Percentiles rank a stretch among this genome's conserved stretches.
phyloP scores from a whole-genome alignment of 177 flowering plant species.

The Vitis hybrid region DNA sequence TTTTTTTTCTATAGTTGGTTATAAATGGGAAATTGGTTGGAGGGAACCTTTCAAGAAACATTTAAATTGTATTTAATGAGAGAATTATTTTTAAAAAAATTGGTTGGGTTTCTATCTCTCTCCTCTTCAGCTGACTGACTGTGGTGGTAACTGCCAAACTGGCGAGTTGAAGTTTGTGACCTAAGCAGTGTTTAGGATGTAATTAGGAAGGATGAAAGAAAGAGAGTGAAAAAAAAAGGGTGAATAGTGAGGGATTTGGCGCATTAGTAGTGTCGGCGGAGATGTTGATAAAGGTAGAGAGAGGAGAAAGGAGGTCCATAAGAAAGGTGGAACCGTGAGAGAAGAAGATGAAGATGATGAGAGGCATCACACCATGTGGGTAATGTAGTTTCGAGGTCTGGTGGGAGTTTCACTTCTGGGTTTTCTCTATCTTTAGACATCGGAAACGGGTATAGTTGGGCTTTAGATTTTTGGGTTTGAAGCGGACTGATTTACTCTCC shows the following conservation, averaged over 20 bases:
- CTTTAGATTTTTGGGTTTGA: no score
- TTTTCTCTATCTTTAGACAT: no score
- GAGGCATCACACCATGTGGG: not conserved
- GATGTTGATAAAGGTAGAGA: not conserved
- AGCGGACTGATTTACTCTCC: not conserved
- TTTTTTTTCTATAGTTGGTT: no score
- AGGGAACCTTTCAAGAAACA: no score
- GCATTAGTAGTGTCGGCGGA: slow-evolving; percentile 1
- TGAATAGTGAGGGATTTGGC: not conserved
- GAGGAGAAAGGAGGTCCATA: not conserved
- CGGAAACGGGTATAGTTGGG: not conserved
- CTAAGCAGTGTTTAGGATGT: not conserved
- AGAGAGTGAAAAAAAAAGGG: not conserved
- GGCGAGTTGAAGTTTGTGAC: not conserved
- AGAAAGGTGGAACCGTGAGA: not conserved
- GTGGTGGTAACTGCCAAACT: no score
- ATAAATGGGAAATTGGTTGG: no score
- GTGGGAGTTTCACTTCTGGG: no score
- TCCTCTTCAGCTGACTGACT: no score
- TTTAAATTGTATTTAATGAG: no score
- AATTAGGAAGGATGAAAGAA: not conserved
- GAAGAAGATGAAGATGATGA: not conserved
- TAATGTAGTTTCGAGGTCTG: no score
- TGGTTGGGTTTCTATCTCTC: no score
- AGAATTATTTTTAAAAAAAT: no score